A percentile compares a stretch with the other conserved stretches of the same genome.
phyloP scores from a whole-genome alignment of 306 rosid genomes.

The Sechiopsis laciniata region DNA sequence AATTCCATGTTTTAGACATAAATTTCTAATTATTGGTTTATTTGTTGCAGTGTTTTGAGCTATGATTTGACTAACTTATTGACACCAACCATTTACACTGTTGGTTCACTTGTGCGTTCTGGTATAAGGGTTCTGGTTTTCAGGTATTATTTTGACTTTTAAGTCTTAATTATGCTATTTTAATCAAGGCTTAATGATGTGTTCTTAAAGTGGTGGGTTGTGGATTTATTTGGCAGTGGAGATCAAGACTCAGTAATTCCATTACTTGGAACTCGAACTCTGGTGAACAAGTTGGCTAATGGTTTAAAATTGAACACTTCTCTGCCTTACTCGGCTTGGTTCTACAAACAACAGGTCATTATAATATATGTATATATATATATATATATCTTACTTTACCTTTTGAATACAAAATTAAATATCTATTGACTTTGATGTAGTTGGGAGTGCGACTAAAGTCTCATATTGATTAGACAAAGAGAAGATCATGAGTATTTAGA shows the following conservation, averaged over 20 bases:
- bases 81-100: background rate
- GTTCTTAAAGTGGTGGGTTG: background rate
- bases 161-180: background rate
- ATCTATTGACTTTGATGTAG: too few species aligned
- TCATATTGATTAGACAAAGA: too few species aligned
- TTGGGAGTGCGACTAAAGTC: too few species aligned
- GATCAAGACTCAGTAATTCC: conserved; percentile 19
- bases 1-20: too few species aligned
- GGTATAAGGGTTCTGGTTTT: conserved; percentile 13
- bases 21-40: background rate
- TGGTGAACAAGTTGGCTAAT: conserved; percentile 3
- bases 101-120: conserved; percentile 10
- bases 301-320: background rate
- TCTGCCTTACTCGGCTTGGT: conserved; percentile 15
- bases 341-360: conserved; percentile 3
- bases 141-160: conserved; percentile 1
- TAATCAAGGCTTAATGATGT: too few species aligned
- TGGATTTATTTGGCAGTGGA: conserved; percentile 8
- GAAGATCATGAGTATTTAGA: too few species aligned
- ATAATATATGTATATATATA: too few species aligned
- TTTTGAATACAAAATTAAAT: too few species aligned
- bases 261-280: conserved; percentile 15
- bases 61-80: background rate
- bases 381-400: background rate
- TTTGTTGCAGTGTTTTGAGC: background rate